phyloP scores from a whole-genome alignment of 495 filamentous ascomycete species.

The Neurospora sp. region DNA sequence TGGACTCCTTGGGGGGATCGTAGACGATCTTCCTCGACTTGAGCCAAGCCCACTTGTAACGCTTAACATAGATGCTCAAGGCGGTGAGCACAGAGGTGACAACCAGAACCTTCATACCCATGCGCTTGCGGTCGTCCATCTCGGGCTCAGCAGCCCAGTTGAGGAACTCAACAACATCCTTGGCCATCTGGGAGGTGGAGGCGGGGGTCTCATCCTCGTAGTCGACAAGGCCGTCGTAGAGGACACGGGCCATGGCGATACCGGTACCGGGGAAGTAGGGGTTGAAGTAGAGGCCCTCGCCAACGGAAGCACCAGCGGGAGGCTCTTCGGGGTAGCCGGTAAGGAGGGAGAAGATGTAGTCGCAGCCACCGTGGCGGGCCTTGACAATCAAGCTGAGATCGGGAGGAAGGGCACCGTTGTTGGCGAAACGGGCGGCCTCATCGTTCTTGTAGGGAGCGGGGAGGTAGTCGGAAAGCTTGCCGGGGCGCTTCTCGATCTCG shows the following conservation, averaged over 20 bases:
- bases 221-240: slow-evolving; percentile 95
- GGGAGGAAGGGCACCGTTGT: slow-evolving; percentile 94
- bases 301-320: slow-evolving; percentile 73
- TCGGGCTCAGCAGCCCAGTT: slow-evolving; percentile 99
- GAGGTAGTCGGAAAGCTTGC: slow-evolving; percentile 97
- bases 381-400: slow-evolving; percentile 98
- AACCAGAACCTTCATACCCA: slow-evolving; percentile 90
- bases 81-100: slow-evolving; percentile 70
- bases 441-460: slow-evolving; percentile 96
- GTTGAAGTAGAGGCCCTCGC: slow-evolving; percentile 95
- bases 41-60: slow-evolving; percentile 93
- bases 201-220: slow-evolving; percentile 97
- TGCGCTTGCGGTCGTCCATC: slow-evolving; percentile 98
- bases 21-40: slow-evolving; percentile 93
- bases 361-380: slow-evolving; percentile 91
- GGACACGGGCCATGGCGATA: slow-evolving; percentile 97
- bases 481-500: slow-evolving; percentile 94
- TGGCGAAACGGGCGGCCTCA: slow-evolving; percentile 93
- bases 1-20: slow-evolving; percentile 53
- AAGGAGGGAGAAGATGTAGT: slow-evolving; percentile 94
- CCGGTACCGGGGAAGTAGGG: slow-evolving; percentile 99
- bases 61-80: slow-evolving; percentile 94
- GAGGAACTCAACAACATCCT: slow-evolving; percentile 96
- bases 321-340: slow-evolving; percentile 99
- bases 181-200: slow-evolving; percentile 96